phyloP scores from a whole-genome alignment of 2,329 filamentous ascomycete genomes.

The Beauveria australis region DNA sequence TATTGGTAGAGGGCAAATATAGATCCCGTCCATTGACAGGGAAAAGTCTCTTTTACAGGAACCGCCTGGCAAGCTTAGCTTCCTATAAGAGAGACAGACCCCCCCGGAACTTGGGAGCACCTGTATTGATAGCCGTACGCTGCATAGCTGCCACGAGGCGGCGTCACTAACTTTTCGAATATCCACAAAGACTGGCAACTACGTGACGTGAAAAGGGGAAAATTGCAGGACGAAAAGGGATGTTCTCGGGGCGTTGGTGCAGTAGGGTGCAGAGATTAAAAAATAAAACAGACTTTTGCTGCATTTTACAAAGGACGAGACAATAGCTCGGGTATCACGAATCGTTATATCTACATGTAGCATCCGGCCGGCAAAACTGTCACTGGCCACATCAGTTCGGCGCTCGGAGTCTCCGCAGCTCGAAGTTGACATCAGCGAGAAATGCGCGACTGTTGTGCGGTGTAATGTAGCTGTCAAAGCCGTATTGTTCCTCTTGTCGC shows the following conservation, averaged over 20 bases:
- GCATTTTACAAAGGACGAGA: no score
- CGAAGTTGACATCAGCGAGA: not conserved
- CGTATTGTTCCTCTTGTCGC: not conserved
- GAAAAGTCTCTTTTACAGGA: not conserved
- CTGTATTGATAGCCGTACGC: not conserved
- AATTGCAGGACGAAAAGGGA: no score
- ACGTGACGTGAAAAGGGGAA: no score
- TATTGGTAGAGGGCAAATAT: slow-evolving; percentile 1
- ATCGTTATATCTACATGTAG: no score
- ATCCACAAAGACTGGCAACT: no score
- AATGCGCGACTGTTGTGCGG: not conserved
- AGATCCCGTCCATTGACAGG: not conserved
- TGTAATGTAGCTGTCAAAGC: not conserved
- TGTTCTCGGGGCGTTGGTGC: no score
- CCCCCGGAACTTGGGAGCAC: not conserved
- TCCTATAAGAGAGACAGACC: not conserved
- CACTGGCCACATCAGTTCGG: not conserved
- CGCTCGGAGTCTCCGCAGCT: not conserved
- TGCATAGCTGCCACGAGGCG: not conserved
- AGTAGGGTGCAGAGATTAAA: no score
- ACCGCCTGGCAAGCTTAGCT: not conserved
- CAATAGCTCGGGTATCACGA: no score
- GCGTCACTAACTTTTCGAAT: no score
- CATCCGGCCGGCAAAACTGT: no score
- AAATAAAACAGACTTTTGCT: no score